Percentiles rank a stretch among this genome's conserved stretches.
Conservation (phyloP, 192 early-diverging fungal genomes). For the Paraglomus occultum region DNA sequence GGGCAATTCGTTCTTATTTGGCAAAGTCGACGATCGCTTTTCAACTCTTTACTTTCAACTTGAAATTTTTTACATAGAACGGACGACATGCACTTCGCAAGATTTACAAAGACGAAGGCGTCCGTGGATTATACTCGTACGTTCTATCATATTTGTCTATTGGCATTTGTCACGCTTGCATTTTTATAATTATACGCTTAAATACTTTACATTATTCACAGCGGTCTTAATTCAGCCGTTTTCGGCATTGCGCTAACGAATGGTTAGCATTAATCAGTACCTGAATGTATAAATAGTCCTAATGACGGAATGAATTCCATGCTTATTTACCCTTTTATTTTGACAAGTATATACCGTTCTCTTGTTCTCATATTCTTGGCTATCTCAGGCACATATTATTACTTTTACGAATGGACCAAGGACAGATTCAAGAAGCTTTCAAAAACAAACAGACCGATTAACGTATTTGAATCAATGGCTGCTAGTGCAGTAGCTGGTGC, state of each 20-base stretch:
- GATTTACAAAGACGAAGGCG: slow-evolving; percentile 87
- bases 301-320: too few relatives aligned
- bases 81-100: slow-evolving; percentile 77
- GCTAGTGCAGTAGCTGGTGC: slow-evolving; percentile 90
- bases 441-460: slow-evolving; percentile 60
- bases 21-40: neutral
- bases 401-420: slow-evolving; percentile 90
- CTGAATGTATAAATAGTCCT: too few relatives aligned
- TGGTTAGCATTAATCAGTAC: slow-evolving; percentile 38
- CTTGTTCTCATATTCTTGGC: neutral
- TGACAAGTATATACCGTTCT: neutral
- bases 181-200: slow-evolving; percentile 3
- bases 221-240: slow-evolving; percentile 90
- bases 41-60: neutral
- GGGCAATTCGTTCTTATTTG: neutral
- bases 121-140: slow-evolving; percentile 86
- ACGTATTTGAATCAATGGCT: slow-evolving; percentile 87
- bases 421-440: slow-evolving; percentile 70
- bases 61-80: slow-evolving; percentile 38
- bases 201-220: slow-evolving; percentile 28
- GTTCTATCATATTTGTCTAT: slow-evolving; percentile 32
- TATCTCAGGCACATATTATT: slow-evolving; percentile 61
- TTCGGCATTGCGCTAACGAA: slow-evolving; percentile 98
- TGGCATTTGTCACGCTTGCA: neutral
- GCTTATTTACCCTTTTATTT: too few relatives aligned